Evolutionary conservation across 495 filamentous ascomycete species (phyloP).

Genomic region (Aspergillus sclerotioniger): DNA sequence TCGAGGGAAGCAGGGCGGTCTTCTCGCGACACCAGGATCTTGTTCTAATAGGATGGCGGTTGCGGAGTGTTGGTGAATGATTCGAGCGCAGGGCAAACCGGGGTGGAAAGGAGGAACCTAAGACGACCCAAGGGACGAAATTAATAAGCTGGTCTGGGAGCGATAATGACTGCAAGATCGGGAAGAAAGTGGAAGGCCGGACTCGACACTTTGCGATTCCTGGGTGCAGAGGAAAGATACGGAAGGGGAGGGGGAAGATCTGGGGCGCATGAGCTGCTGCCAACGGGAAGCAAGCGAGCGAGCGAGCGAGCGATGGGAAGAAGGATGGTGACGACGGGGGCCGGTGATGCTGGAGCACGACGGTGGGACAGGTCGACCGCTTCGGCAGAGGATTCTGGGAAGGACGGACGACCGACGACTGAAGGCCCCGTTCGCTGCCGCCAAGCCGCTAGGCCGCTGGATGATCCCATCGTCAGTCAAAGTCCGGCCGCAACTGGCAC

Average conservation of each 20-base stretch:
- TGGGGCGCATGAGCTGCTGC: not conserved
- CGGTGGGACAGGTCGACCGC: not conserved
- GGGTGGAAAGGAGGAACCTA: not conserved
- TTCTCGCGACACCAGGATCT: not conserved
- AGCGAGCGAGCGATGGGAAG: not conserved
- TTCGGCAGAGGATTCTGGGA: not conserved
- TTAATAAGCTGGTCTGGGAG: not conserved
- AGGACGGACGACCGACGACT: not conserved
- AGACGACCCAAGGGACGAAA: not conserved
- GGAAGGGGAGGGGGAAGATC: not conserved
- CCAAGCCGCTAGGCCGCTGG: not conserved
- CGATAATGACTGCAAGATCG: not conserved
- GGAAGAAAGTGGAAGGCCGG: not conserved
- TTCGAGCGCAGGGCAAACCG: not conserved
- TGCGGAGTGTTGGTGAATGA: not conserved
- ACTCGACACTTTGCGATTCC: not conserved
- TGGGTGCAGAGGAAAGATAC: not conserved
- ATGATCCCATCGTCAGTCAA: not conserved
- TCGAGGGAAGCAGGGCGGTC: not conserved
- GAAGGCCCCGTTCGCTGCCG: not conserved
- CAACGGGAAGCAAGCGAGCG: not conserved
- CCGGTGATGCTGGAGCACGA: not conserved
- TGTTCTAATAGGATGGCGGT: not conserved
- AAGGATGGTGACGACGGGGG: not conserved
- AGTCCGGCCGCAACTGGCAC: not conserved